Percentiles rank a stretch among this genome's conserved stretches.
Conservation (phyloP, 2,329 filamentous ascomycete genomes). For the Fusarium sp. region DNA sequence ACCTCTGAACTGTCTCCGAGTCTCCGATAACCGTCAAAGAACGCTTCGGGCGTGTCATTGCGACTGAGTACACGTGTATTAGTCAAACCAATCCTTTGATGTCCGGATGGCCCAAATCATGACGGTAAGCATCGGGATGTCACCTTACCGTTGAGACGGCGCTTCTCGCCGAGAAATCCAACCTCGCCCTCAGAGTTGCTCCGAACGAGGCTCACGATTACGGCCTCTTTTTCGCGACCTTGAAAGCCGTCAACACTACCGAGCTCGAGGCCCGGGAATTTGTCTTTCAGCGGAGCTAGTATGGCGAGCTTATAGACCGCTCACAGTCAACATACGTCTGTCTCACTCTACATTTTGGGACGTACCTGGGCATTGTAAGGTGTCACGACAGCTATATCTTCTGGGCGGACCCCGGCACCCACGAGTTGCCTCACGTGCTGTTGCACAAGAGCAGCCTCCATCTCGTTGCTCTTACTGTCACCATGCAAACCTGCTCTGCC, state of each 20-base stretch:
- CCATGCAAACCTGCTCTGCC: conserved; percentile 56
- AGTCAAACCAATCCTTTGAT: conserved; percentile 17
- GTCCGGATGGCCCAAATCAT: neutral
- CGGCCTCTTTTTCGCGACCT: conserved; percentile 94
- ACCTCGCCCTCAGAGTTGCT: conserved; percentile 90
- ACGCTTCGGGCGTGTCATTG: conserved; percentile 94
- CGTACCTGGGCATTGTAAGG: conserved; percentile 92
- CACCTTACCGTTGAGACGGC: conserved; percentile 84
- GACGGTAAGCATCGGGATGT: conserved; percentile 4
- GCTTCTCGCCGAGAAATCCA: conserved; percentile 91
- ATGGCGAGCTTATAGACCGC: conserved; percentile 70
- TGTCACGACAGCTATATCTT: conserved; percentile 92
- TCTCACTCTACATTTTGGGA: conserved; percentile 8
- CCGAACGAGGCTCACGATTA: conserved; percentile 91
- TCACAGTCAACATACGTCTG: conserved; percentile 29
- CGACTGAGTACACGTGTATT: conserved; percentile 73
- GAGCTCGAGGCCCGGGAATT: conserved; percentile 87
- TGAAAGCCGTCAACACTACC: conserved; percentile 98
- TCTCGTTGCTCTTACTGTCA: conserved; percentile 88
- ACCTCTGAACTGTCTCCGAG: conserved; percentile 91
- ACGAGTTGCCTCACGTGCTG: conserved; percentile 81
- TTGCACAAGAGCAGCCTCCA: conserved; percentile 84
- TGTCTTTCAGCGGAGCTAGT: conserved; percentile 81
- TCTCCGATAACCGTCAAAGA: conserved; percentile 93
- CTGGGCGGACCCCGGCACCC: conserved; percentile 79